Conservation (phyloP, 768 basidiomycete genomes). For the Termitomyces sp. region DNA sequence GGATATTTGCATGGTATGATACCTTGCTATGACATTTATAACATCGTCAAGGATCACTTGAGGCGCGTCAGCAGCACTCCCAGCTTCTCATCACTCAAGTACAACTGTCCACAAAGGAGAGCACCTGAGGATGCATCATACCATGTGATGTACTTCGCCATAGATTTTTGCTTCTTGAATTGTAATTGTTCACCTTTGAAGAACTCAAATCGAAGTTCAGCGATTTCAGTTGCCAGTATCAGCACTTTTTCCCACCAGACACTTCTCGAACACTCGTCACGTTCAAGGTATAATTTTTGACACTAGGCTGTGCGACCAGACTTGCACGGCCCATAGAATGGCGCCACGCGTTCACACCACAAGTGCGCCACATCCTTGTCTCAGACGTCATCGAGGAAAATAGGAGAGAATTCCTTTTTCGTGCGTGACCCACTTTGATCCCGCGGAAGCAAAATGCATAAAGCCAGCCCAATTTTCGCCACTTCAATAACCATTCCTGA, state of each 20-base stretch:
- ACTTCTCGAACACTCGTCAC: no score
- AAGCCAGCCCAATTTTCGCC: neutral
- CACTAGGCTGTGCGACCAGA: neutral
- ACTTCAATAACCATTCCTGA: neutral
- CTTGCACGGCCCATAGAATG: neutral
- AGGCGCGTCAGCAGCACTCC: conserved; percentile 25
- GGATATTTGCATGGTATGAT: conserved; percentile 22
- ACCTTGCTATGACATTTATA: conserved; percentile 37
- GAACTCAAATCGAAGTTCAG: no score
- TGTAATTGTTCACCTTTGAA: no score
- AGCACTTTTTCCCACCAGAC: no score
- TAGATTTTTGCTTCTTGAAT: no score
- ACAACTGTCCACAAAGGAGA: conserved; percentile 26
- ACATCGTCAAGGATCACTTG: conserved; percentile 37
- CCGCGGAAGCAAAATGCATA: neutral
- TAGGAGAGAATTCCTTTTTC: conserved; percentile 1
- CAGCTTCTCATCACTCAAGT: conserved; percentile 26
- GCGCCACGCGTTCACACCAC: neutral
- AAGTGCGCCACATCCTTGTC: neutral
- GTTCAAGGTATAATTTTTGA: neutral
- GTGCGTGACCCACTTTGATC: neutral
- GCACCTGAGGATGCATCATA: conserved; percentile 39
- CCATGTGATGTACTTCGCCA: no score
- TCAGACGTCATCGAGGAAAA: neutral
- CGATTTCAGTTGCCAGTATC: no score